Base-by-base conservation (phyloP, 2,329 filamentous ascomycete genomes). In the Apiospora koreana region DNA sequence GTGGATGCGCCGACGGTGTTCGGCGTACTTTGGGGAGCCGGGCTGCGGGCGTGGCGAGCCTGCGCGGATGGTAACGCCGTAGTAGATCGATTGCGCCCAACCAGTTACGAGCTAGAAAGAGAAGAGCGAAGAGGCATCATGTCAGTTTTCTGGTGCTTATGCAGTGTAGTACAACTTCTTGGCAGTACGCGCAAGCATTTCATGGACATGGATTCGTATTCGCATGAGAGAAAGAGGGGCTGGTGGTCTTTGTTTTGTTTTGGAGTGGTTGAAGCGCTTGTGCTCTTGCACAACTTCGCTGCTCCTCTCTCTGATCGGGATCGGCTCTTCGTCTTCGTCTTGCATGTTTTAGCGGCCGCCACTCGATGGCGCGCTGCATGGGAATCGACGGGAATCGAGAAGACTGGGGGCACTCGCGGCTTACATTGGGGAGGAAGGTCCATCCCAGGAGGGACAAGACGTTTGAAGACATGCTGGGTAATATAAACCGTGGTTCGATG, bases 21-120 rank as follows among this genome's bases (percentile, higher is more conserved):
- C 86, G 73, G 87, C 85, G 80, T 89, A 93, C 74, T 90, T 90
- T 2, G 90, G 86, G n/a, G 87, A 86, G 80, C 93, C 89, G 45
- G 92, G 89, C 70, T 83, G 88, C 1, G 92, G 95, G 71, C 92
- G 93, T 18, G 93, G 93, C 72, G 94, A 91, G 78, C 96, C 96
- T 65, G 94, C 96, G 74, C 95, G 94, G 79, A 97, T 95, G 69
- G 93, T 93, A 75, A 98, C 83, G 76, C 91, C 87, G 84, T 98
- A 99, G 84, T 94, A 96, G 75, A 97, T 85, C 72, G 87, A 87
- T 80, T 98, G 95, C 7, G 92, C 80, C 84, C 92, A 93, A 73
- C 89, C 89, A 46, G 94, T 95, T 66, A 91, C 92, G 75, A 95
- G 89, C 93, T 97, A 73, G 45, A 50, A 8, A n/a, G n/a, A n/a